Conservation (phyloP, 2,329 filamentous ascomycete genomes). For the Aureobasidium lini region DNA sequence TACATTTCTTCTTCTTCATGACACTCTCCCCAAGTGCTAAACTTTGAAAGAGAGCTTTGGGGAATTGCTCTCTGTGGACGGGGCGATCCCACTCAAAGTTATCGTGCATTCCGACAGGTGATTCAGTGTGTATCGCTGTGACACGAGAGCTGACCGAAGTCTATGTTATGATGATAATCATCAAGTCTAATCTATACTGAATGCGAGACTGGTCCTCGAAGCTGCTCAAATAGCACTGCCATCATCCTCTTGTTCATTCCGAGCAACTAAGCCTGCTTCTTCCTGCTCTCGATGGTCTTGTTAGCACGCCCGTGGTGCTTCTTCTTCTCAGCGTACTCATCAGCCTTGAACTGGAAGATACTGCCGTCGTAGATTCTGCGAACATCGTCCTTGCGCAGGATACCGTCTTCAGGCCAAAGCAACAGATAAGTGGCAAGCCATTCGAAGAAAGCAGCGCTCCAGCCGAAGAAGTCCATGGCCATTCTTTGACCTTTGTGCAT, state of each 20-base stretch:
- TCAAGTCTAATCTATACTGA: no score
- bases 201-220: no score
- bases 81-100: no score
- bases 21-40: no score
- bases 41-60: no score
- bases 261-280: background rate
- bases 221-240: no score
- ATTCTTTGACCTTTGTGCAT: conserved; percentile 37
- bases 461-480: conserved; percentile 39
- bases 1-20: background rate
- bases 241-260: no score
- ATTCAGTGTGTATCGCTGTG: no score
- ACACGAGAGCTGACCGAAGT: no score
- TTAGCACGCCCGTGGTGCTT: background rate
- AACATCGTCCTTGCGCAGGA: conserved; percentile 51
- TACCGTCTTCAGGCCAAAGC: conserved; percentile 35
- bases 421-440: conserved; percentile 21
- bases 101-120: no score
- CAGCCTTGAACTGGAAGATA: conserved; percentile 40
- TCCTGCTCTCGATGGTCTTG: background rate
- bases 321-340: conserved; percentile 25
- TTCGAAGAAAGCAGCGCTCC: conserved; percentile 39
- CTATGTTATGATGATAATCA: no score
- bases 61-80: no score
- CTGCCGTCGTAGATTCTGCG: conserved; percentile 47